Conservation (phyloP, 2,329 filamentous ascomycete species). For the Diaporthe eres region DNA sequence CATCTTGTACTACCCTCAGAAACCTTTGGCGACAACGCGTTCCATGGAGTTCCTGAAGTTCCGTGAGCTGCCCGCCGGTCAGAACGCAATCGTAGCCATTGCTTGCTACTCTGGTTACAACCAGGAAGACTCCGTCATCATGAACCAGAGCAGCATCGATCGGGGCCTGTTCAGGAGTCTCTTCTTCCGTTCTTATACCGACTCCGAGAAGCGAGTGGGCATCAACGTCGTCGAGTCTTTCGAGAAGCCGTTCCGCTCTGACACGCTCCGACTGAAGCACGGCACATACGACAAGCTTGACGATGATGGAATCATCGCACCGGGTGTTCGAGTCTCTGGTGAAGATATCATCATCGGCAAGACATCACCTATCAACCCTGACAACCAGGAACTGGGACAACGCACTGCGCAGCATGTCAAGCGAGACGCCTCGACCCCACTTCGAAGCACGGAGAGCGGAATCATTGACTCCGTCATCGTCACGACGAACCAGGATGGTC, state of each 20-base stretch:
- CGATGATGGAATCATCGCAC: conserved; percentile 93
- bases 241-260: conserved; percentile 91
- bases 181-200: conserved; percentile 97
- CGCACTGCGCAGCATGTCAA: conserved; percentile 92
- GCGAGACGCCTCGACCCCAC: conserved; percentile 93
- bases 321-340: conserved; percentile 93
- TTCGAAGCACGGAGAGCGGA: conserved; percentile 96
- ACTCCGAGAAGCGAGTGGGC: conserved; percentile 96
- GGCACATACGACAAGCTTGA: conserved; percentile 98
- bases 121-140: conserved; percentile 99
- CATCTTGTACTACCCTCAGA: conserved; percentile 98
- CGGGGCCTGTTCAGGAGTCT: conserved; percentile 96
- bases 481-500: conserved; percentile 93
- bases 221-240: conserved; percentile 94
- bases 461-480: conserved; percentile 95
- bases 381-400: conserved; percentile 94
- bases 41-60: conserved; percentile 99
- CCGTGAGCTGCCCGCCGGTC: conserved; percentile 94
- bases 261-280: conserved; percentile 93
- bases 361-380: conserved; percentile 93
- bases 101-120: conserved; percentile 98
- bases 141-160: conserved; percentile 99
- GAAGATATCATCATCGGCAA: conserved; percentile 99
- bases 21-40: conserved; percentile 93
- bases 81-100: conserved; percentile 99